Evolutionary conservation across 805 yeast genomes (phyloP), one percentile per base, ranked within the genome.

Genomic region (Candida succiphila): DNA sequence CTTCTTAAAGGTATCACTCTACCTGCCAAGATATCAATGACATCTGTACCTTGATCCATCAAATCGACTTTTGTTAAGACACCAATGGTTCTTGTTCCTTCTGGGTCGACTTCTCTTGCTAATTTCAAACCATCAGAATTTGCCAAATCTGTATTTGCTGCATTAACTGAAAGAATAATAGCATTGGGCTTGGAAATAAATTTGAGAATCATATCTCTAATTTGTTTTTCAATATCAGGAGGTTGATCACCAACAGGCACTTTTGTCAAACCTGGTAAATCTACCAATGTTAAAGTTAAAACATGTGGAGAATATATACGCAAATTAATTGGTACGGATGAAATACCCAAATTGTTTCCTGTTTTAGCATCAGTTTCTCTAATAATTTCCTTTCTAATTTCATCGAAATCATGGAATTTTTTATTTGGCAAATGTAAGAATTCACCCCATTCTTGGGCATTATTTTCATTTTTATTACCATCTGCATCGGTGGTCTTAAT

Each of bases 161-260:
- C 94, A 37, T 94, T 88, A 20, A 92, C 97, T 1, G 96, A 89
- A 36, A 92, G 67, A 38, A 92, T 81, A 43, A 92, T 84, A 40
- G 96, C 95, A 51, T 92, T 89, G 37, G 97, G 97, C 50, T 87
- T 87, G 19, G 95, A 80, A 44, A 92, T 88, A 54, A 81, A 92
- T 59, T 87, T 88, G 70, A 92, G 69, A 31, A 92, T 67, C 86
- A 92, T 80, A 43, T 87, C 95, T 52, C 87, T 78, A 50, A 92
- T 92, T 61, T 86, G 96, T 43, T 72, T 76, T 63, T 92, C 98
- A 44, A 92, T 92, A 58, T 92, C 98, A 49, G 83, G 81, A 35
- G 98, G 98, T 61, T 92, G 98, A 61, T 92, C 98, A 32, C 98
- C 98, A 36, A 92, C 96, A 4, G 98, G 98, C 25, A 92, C 98